These are phyloP conservation scores for Gastrolobium villosum DNA, from an alignment of 306 rosid species.

Conservation along the genomic window DNA sequence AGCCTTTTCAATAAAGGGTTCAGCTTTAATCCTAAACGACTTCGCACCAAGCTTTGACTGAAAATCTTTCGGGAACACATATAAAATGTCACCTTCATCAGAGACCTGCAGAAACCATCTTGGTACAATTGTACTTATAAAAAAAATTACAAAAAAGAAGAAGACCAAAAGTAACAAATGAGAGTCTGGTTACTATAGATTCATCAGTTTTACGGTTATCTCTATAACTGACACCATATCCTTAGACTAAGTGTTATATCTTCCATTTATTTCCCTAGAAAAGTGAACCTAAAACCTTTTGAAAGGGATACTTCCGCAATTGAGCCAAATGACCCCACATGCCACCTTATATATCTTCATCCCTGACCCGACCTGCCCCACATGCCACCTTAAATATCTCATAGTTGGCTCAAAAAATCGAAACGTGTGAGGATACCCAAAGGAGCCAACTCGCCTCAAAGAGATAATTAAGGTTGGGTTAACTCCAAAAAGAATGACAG, in stretches of 20 bases:
- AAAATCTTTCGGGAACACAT: slow-evolving; percentile 90
- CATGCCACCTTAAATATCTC: no score
- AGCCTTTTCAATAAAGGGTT: slow-evolving; percentile 81
- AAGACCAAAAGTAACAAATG: background rate
- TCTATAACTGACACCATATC: background rate
- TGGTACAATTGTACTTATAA: slow-evolving; percentile 64
- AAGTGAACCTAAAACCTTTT: no score
- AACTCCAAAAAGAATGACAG: no score
- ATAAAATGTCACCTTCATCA: slow-evolving; percentile 90
- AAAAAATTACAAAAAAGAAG: slow-evolving; percentile 49
- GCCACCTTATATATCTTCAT: no score
- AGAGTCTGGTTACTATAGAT: background rate
- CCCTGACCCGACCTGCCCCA: no score
- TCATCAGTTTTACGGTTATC: background rate
- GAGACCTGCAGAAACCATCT: slow-evolving; percentile 88
- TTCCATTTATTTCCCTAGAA: background rate
- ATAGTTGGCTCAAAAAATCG: no score
- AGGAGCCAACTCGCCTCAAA: no score
- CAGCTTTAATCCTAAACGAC: slow-evolving; percentile 80
- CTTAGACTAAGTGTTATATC: background rate
- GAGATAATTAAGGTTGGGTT: no score
- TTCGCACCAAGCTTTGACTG: slow-evolving; percentile 83
- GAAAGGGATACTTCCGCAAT: no score
- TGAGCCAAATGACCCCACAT: no score
- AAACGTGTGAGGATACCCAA: no score